These are phyloP conservation scores for Boletus sensibilis DNA, from an alignment of 768 basidiomycete species.

Conservation along the genomic window DNA sequence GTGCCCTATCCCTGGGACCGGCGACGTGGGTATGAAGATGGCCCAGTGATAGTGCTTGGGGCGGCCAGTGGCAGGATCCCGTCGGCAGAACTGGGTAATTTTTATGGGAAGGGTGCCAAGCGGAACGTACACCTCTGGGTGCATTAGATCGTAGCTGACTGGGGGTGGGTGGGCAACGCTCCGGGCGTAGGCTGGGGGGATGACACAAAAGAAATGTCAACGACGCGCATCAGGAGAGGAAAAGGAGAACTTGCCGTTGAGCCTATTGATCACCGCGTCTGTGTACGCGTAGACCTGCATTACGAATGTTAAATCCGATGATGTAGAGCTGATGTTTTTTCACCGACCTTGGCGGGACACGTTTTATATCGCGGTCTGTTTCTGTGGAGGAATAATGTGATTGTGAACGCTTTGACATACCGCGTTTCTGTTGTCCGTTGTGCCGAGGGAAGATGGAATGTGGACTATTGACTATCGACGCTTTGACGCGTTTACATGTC, in stretches of 20 bases:
- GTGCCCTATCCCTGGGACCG: background rate
- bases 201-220: background rate
- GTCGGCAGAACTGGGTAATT: background rate
- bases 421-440: background rate
- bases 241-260: background rate
- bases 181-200: background rate
- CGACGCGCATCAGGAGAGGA: background rate
- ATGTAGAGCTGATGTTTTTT: background rate
- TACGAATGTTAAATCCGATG: background rate
- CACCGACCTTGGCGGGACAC: background rate
- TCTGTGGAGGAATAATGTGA: background rate
- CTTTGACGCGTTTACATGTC: background rate
- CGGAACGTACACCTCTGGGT: background rate
- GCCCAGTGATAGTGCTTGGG: conserved; percentile 4
- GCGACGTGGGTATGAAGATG: conserved; percentile 13
- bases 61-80: background rate
- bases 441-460: background rate
- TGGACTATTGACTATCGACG: background rate
- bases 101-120: conserved; percentile 3
- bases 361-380: background rate
- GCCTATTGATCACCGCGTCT: background rate
- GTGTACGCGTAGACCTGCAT: conserved; percentile 8
- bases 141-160: background rate
- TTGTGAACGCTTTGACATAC: background rate
- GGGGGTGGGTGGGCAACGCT: background rate